A percentile compares a stretch with the other conserved stretches of the same genome.
Evolutionary conservation across 257 asterid species (phyloP).

Genomic region (Solanum acaule): DNA sequence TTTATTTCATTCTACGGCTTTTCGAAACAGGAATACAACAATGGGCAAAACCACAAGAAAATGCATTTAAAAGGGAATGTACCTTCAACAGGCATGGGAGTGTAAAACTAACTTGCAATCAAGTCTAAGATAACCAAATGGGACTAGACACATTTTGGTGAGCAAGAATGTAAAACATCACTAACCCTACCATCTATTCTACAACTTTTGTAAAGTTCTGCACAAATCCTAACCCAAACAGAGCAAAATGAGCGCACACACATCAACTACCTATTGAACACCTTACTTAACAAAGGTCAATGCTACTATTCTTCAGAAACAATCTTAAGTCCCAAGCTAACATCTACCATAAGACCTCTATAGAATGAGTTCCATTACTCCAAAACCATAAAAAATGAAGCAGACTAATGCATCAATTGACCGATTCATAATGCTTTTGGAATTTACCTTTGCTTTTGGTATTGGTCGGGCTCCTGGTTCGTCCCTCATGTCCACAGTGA

Average conservation of each 20-base stretch:
- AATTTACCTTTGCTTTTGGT: conserved; percentile 63
- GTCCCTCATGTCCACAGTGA: conserved; percentile 65
- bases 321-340: not conserved
- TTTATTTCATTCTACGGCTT: not conserved
- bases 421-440: not conserved
- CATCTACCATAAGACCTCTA: not conserved
- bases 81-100: not conserved
- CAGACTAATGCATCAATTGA: not conserved
- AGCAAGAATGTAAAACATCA: not conserved
- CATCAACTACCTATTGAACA: not conserved
- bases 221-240: not conserved
- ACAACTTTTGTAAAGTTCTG: not conserved
- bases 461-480: conserved; percentile 53
- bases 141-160: not conserved
- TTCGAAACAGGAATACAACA: not conserved
- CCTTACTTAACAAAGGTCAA: not conserved
- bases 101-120: not conserved
- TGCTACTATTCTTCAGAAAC: not conserved
- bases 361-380: not conserved
- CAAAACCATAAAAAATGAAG: not conserved
- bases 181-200: not conserved
- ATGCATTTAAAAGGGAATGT: not conserved
- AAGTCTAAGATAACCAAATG: not conserved
- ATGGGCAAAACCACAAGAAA: not conserved
- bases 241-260: not conserved